Percentiles rank a stretch among this genome's conserved stretches.
Conservation (phyloP, 2,329 filamentous ascomycete species). For the Talaromyces rugulosus region DNA sequence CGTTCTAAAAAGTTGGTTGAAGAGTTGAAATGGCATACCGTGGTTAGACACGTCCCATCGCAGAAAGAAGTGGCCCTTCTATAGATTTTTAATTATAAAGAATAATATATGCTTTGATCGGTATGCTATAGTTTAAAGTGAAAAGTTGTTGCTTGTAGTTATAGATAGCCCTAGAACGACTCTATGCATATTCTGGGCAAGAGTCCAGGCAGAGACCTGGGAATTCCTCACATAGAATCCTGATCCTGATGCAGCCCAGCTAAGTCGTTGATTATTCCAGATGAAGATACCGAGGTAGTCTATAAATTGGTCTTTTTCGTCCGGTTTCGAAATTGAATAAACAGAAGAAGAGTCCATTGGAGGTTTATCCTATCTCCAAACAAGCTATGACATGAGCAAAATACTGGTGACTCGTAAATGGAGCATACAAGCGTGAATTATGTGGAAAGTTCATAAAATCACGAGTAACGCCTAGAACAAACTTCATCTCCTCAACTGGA, state of each 20-base stretch:
- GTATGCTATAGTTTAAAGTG: no score
- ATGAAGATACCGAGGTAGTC: slow-evolving; percentile 9
- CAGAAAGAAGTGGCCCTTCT: slow-evolving; percentile 77
- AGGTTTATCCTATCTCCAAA: background rate
- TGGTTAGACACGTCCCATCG: slow-evolving; percentile 70
- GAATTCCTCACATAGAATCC: background rate
- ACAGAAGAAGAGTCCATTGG: background rate
- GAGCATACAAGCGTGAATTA: background rate
- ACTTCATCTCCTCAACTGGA: slow-evolving; percentile 11
- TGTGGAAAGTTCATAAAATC: slow-evolving; percentile 1
- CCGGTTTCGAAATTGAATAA: background rate
- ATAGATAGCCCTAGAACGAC: no score
- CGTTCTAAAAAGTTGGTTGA: slow-evolving; percentile 67
- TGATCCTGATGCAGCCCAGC: background rate
- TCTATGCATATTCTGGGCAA: no score
- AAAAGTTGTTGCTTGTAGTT: no score
- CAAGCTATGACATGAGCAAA: background rate
- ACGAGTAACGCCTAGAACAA: slow-evolving; percentile 4
- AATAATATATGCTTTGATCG: no score
- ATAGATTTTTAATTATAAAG: slow-evolving; percentile 83
- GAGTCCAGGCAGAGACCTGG: no score
- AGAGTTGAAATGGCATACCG: slow-evolving; percentile 84
- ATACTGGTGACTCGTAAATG: background rate
- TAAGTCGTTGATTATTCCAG: background rate
- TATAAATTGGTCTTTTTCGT: background rate